A percentile compares a stretch with the other conserved stretches of the same genome.
Conservation (phyloP, 495 filamentous ascomycete genomes). For the Penicillium fimorum region DNA sequence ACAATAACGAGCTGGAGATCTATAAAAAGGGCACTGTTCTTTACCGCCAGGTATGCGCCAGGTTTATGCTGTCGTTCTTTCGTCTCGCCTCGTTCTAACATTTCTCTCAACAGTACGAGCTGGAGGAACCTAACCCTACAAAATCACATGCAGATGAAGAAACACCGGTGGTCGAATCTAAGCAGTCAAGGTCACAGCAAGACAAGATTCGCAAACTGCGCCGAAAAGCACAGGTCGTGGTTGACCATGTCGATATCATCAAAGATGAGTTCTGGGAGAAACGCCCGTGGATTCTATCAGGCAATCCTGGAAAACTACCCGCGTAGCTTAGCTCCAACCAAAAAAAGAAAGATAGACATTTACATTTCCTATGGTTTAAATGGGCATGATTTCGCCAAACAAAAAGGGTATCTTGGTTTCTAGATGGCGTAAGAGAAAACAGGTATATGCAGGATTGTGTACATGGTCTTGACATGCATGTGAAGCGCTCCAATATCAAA, state of each 20-base stretch:
- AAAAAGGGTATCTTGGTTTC: conserved; percentile 40
- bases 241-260: conserved; percentile 90
- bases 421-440: conserved; percentile 25
- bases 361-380: background rate
- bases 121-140: conserved; percentile 32
- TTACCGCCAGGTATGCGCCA: conserved; percentile 68
- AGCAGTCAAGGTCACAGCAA: conserved; percentile 68
- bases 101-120: conserved; percentile 34
- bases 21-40: conserved; percentile 91
- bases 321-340: conserved; percentile 35
- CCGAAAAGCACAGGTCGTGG: conserved; percentile 70
- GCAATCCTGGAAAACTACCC: conserved; percentile 66
- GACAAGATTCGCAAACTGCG: conserved; percentile 76
- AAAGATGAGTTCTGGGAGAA: conserved; percentile 89
- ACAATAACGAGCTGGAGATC: conserved; percentile 91
- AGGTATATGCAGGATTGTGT: conserved; percentile 16
- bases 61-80: background rate
- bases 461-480: conserved; percentile 10
- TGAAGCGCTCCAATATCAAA: conserved; percentile 8
- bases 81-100: conserved; percentile 15
- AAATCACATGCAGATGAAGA: conserved; percentile 16
- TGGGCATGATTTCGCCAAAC: conserved; percentile 23
- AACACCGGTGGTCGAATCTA: conserved; percentile 14
- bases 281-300: conserved; percentile 80
- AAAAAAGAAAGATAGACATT: background rate